phyloP scores from a whole-genome alignment of 805 yeast species.

The Ogataea ganodermae region DNA sequence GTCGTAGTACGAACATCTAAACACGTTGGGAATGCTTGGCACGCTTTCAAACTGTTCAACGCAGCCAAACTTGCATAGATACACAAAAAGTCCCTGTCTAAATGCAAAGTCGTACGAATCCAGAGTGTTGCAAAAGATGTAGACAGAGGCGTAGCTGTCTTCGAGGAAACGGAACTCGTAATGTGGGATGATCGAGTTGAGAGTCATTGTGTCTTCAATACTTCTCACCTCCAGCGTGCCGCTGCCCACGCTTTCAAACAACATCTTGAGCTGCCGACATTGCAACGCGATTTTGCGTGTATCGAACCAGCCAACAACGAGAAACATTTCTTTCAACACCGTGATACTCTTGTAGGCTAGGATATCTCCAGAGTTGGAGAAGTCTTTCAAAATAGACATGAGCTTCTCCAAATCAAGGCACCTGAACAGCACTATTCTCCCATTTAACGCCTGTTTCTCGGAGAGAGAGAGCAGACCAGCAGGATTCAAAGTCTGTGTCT shows the following conservation, averaged over 20 bases:
- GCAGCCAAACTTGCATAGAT: conserved; percentile 29
- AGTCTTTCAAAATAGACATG: conserved; percentile 12
- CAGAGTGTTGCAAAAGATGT: conserved; percentile 13
- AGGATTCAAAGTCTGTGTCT: background rate
- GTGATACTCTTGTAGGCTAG: conserved; percentile 17
- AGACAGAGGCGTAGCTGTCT: conserved; percentile 25
- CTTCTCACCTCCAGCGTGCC: conserved; percentile 10
- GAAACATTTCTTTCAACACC: conserved; percentile 2
- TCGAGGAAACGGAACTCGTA: conserved; percentile 28
- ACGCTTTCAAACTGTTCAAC: conserved; percentile 19
- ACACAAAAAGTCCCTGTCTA: conserved; percentile 20
- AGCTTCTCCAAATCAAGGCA: conserved; percentile 15
- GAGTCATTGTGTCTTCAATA: conserved; percentile 10
- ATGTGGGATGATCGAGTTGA: conserved; percentile 18
- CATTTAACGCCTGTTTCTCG: conserved; percentile 9
- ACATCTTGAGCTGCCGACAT: conserved; percentile 16
- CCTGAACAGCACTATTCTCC: conserved; percentile 19
- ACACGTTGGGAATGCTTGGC: conserved; percentile 12
- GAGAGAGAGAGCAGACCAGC: background rate
- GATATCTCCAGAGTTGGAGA: conserved; percentile 17
- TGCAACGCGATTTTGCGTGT: conserved; percentile 24
- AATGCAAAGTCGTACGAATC: conserved; percentile 9
- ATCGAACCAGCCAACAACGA: conserved; percentile 36
- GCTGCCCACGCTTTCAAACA: conserved; percentile 13
- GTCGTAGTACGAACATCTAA: conserved; percentile 37